Evolutionary conservation across 129 eudicot genomes (phyloP).

Genomic region (Helianthus annuus): HanXRQr2.0-SUNRISE NC_035434.2:81291097-81291596

Average conservation of each 20-base stretch:
- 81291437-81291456: constrained; percentile 70
- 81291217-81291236: constrained; percentile 62
- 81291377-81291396: constrained; percentile 72
- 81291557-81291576: constrained; percentile 78
- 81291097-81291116: constrained; percentile 63
- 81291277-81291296: constrained; percentile 28
- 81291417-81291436: constrained; percentile 63
- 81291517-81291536: no score
- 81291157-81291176: constrained; percentile 51
- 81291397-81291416: constrained; percentile 62
- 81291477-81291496: constrained; percentile 27
- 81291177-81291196: constrained; percentile 48
- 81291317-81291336: background rate
- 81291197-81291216: constrained; percentile 48
- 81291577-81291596: constrained; percentile 76
- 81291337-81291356: constrained; percentile 54
- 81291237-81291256: constrained; percentile 81
- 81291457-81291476: constrained; percentile 58
- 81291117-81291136: constrained; percentile 68
- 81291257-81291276: constrained; percentile 92
- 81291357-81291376: constrained; percentile 68
- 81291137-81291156: constrained; percentile 50
- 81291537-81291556: constrained; percentile 45
- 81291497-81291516: no score
- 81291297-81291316: background rate